Conservation (phyloP, 345 rosid species). For the Pistacia vera region DNA sequence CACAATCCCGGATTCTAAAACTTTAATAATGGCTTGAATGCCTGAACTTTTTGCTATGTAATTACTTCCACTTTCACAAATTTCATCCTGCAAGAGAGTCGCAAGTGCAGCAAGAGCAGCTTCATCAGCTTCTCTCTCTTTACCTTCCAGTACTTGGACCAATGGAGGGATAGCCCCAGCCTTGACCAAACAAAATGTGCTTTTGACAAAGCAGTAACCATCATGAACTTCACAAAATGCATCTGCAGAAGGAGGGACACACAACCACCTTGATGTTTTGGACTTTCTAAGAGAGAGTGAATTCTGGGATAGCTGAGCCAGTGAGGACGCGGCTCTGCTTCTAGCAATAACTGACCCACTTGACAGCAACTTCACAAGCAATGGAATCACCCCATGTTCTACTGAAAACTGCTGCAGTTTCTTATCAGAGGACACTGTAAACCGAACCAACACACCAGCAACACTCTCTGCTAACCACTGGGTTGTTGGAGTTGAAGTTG, state of each 20-base stretch:
- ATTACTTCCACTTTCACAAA: constrained; percentile 58
- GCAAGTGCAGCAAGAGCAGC: constrained; percentile 50
- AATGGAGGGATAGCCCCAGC: constrained; percentile 55
- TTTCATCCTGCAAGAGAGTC: constrained; percentile 62
- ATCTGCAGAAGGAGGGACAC: constrained; percentile 42
- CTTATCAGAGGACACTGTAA: constrained; percentile 61
- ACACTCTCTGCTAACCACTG: constrained; percentile 41
- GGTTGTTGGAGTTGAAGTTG: constrained; percentile 18
- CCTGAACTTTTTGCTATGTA: constrained; percentile 42
- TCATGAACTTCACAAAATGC: constrained; percentile 58
- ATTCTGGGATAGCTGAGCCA: constrained; percentile 68
- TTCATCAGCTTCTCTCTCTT: constrained; percentile 58
- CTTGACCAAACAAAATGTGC: constrained; percentile 63
- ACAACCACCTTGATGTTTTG: constrained; percentile 45
- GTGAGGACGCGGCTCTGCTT: constrained; percentile 55
- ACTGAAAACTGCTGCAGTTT: constrained; percentile 57
- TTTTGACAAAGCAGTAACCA: constrained; percentile 46
- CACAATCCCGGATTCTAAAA: constrained; percentile 37
- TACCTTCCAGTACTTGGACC: constrained; percentile 46
- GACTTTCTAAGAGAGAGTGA: constrained; percentile 45
- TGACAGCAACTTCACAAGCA: constrained; percentile 57
- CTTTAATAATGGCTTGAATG: constrained; percentile 44
- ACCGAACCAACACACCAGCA: constrained; percentile 51
- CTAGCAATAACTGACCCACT: constrained; percentile 44
- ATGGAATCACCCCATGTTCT: constrained; percentile 52